Evolutionary conservation across 805 yeast species (phyloP), one percentile per base, ranked within the genome.

Genomic region (Ogataea parapolymorpha): DNA sequence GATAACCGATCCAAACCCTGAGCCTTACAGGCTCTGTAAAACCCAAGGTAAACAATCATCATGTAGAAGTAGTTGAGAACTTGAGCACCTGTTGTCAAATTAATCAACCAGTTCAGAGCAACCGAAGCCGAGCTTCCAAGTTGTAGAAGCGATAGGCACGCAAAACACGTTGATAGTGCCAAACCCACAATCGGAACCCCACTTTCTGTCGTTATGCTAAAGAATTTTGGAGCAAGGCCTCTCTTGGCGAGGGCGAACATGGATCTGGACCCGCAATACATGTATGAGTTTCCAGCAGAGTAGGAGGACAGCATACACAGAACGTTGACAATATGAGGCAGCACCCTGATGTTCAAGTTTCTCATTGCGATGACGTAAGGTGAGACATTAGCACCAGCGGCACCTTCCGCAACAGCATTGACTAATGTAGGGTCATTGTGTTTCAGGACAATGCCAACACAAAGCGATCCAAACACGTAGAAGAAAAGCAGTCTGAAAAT

Each of bases 301-400:
- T 86, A 82, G 0, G 90, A 84, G 1, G 93, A 75, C 5, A 86
- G 70, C 40, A 88, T 70, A 41, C 88, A 72, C 23, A 86, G 75
- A 1, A 78, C 95, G 62, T 89, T 89, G 42, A 89, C 88, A 45
- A 88, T 72, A 55, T 82, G 77, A 24, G 95, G 95, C 35, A 87
- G 67, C 0, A 75, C 81, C 25, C 68, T 75, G 39, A 88, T 82
- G 1, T 77, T 74, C 54, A 86, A 65, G 47, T 80, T 77, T 41
- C 70, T 72, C 88, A 88, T 87, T 2, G 91, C 91, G 53, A 88
- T 77, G 37, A 85, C 93, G 54, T 82, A 86, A 0, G 95, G 93
- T 14, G 89, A 80, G 5, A 86, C 79, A 26, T 80, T 83, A 1
- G 85, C 95, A 41, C 91, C 93, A 0, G 90, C 82, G 36, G 79